Percentiles rank a stretch among this genome's conserved stretches.
phyloP scores from a whole-genome alignment of 192 early-diverging fungal genomes.

The Mycoemilia scoparia region DNA sequence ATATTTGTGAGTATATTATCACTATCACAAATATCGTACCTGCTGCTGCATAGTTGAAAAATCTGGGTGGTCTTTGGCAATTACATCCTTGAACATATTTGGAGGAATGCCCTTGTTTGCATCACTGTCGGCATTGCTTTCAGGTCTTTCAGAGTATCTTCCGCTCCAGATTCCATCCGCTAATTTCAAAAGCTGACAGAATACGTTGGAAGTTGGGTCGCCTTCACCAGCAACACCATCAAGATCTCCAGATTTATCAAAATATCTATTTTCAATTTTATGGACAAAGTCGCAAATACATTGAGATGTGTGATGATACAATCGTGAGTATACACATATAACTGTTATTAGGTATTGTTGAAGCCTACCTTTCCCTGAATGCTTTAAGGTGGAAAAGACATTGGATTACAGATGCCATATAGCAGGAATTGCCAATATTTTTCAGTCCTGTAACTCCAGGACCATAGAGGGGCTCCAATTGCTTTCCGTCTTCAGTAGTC shows the following conservation, averaged over 20 bases:
- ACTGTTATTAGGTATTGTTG: slow-evolving; percentile 16
- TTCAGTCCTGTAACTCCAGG: slow-evolving; percentile 81
- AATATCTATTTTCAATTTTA: too few relatives aligned
- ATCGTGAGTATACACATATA: slow-evolving; percentile 11
- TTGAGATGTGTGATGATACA: slow-evolving; percentile 1
- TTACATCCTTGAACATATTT: slow-evolving; percentile 73
- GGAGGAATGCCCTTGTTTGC: slow-evolving; percentile 74
- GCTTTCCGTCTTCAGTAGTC: slow-evolving; percentile 86
- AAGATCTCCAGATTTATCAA: too few relatives aligned
- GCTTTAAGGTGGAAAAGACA: slow-evolving; percentile 58
- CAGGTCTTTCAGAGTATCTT: slow-evolving; percentile 43
- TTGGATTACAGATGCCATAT: slow-evolving; percentile 90
- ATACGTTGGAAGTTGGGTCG: slow-evolving; percentile 60
- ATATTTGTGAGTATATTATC: too few relatives aligned
- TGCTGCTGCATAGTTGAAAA: slow-evolving; percentile 97
- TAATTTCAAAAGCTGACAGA: slow-evolving; percentile 85
- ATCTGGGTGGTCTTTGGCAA: slow-evolving; percentile 81
- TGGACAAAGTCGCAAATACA: slow-evolving; percentile 1
- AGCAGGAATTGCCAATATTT: slow-evolving; percentile 97
- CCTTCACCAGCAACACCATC: slow-evolving; percentile 34
- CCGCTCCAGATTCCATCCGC: slow-evolving; percentile 81
- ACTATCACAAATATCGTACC: too few relatives aligned
- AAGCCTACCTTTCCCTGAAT: slow-evolving; percentile 52
- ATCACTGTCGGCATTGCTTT: slow-evolving; percentile 19
- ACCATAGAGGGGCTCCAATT: slow-evolving; percentile 65